These are phyloP conservation scores for Beauveria medogensis DNA, from an alignment of 2,329 filamentous ascomycete genomes.

Conservation along the genomic window DNA sequence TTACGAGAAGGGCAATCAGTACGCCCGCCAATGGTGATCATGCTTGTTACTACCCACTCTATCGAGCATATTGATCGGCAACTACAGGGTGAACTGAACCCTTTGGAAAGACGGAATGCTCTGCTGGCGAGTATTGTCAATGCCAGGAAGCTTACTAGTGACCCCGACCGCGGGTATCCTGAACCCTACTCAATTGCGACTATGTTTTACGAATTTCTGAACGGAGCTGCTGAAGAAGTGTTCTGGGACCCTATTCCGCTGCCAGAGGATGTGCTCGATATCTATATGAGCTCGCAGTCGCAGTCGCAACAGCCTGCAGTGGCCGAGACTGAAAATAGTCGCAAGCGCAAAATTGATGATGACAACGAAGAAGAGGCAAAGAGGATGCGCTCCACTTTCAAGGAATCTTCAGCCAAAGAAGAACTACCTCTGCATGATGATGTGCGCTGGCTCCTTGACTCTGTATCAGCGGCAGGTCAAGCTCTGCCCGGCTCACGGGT, in stretches of 20 bases:
- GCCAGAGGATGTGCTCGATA: conserved; percentile 41
- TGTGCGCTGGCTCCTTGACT: conserved; percentile 23
- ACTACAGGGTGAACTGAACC: conserved; percentile 27
- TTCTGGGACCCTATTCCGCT: conserved; percentile 40
- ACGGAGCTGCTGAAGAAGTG: conserved; percentile 27
- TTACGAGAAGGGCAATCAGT: conserved; percentile 16
- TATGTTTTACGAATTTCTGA: conserved; percentile 38
- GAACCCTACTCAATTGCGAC: conserved; percentile 40
- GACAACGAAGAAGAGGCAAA: conserved; percentile 25
- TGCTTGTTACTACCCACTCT: conserved; percentile 41
- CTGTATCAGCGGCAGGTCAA: conserved; percentile 13
- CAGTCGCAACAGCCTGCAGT: conserved; percentile 22
- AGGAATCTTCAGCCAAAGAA: conserved; percentile 16
- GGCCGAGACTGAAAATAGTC: conserved; percentile 20
- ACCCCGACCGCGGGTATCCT: conserved; percentile 30
- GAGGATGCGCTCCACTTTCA: conserved; percentile 20
- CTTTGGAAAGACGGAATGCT: conserved; percentile 40
- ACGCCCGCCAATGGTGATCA: conserved; percentile 36
- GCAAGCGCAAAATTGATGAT: conserved; percentile 40
- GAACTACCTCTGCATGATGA: conserved; percentile 26
- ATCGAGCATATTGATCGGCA: conserved; percentile 48
- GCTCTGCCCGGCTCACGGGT: conserved; percentile 15
- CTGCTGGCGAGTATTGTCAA: conserved; percentile 31
- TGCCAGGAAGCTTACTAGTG: conserved; percentile 30
- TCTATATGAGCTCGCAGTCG: conserved; percentile 33